Evolutionary conservation across 2,329 filamentous ascomycete genomes (phyloP), one percentile per base, ranked within the genome.

Genomic region (Pseudopithomyces maydicus): DNA sequence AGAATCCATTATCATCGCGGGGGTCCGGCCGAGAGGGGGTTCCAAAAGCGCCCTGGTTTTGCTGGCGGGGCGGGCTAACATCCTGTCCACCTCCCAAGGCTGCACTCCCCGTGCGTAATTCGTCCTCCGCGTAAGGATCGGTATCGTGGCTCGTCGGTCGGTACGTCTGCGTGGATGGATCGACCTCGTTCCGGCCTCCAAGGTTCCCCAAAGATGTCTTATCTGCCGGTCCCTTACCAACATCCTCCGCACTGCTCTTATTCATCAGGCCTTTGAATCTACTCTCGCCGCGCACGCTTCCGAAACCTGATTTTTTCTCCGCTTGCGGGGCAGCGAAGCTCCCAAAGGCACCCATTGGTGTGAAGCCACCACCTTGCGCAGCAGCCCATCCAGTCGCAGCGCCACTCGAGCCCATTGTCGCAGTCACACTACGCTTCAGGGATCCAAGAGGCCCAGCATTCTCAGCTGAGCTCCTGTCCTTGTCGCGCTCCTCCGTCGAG

Each of bases 261-360:
- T 87, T 88, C 64, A 97, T 89, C 20, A 97, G 77, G 69, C 92
- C 92, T 64, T 93, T 94, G 68, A 97, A 87, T 26, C 92, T 88
- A 73, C 92, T 97, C 71, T 92, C 91, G 2, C 90, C 87, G 55
- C 89, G 83, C 26, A 85, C 77, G 69, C 85, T 88, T 26, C 87
- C 88, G 67, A 89, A 85, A 10, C 83, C 82, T 26, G 85, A 72
- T 65, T 90, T 87, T 79, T 95, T 96, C 53, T 96, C 91, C 46
- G 71, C 47, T 48, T 70, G 72, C 19, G 70, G 36, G 73, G 76
- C 76, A n/a, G 90, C 88, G 75, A 98, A 98, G 68, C 88, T 95
- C 11, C 94, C 94, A 77, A 99, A 99, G 20, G 88, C 88, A 33
- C 94, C 92, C 82, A 93, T 90, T 1, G 88, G 86, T 6, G 88